phyloP scores from a whole-genome alignment of 768 basidiomycete genomes.

The Rhodotorula taiwanensis region DNA sequence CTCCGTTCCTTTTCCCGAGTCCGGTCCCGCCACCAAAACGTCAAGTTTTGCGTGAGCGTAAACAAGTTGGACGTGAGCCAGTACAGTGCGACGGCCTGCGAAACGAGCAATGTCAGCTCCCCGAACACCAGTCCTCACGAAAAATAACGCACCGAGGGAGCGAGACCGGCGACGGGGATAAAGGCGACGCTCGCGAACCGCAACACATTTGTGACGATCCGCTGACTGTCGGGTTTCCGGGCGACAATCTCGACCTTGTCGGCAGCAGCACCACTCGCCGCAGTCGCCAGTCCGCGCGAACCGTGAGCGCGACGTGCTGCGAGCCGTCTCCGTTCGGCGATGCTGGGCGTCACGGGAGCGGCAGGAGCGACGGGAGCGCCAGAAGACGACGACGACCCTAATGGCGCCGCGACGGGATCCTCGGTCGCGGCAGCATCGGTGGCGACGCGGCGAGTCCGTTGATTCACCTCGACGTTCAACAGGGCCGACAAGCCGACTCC shows the following conservation, averaged over 20 bases:
- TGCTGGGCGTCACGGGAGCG: background rate
- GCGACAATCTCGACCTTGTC: background rate
- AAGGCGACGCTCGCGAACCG: slow-evolving; percentile 43
- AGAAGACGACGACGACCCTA: background rate
- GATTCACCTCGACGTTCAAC: slow-evolving; percentile 44
- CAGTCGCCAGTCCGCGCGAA: too few species aligned
- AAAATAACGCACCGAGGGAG: slow-evolving; percentile 43
- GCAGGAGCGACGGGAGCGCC: background rate
- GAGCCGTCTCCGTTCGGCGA: background rate
- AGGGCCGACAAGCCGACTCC: slow-evolving; percentile 42
- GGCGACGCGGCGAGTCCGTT: slow-evolving; percentile 24
- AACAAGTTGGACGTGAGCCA: slow-evolving; percentile 45
- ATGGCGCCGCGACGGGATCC: too few species aligned
- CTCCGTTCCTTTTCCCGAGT: slow-evolving; percentile 2
- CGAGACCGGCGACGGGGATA: slow-evolving; percentile 44
- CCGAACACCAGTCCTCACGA: too few species aligned
- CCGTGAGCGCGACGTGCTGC: background rate
- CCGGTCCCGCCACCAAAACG: slow-evolving; percentile 34
- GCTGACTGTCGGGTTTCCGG: slow-evolving; percentile 39
- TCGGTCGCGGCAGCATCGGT: background rate
- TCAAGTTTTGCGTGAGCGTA: slow-evolving; percentile 43
- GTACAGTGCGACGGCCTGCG: slow-evolving; percentile 45
- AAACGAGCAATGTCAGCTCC: background rate
- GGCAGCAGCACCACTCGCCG: too few species aligned
- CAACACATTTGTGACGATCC: slow-evolving; percentile 40